A percentile compares a stretch with the other conserved stretches of the same genome.
phyloP scores from a whole-genome alignment of 805 yeast species.

The Metahyphopichia silvanorum region DNA sequence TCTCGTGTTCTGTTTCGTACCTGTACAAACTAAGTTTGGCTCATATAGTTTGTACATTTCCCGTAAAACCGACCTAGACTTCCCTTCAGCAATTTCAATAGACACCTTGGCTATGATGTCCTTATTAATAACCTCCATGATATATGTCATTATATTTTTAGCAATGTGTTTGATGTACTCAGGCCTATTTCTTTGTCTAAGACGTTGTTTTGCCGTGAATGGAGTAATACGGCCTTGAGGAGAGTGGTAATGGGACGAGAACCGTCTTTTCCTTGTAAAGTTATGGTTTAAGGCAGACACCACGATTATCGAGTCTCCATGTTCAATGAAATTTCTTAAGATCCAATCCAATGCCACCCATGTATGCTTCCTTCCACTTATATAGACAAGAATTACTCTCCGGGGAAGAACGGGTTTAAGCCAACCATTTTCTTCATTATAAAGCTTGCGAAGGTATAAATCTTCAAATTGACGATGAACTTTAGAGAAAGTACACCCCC shows the following conservation, averaged over 20 bases:
- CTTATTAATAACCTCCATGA: constrained; percentile 45
- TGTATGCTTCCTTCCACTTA: constrained; percentile 70
- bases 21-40: constrained; percentile 56
- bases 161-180: constrained; percentile 45
- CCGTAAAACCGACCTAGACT: constrained; percentile 51
- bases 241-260: constrained; percentile 5
- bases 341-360: constrained; percentile 83
- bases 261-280: constrained; percentile 6
- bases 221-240: constrained; percentile 16
- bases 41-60: constrained; percentile 60
- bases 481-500: constrained; percentile 43
- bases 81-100: constrained; percentile 60
- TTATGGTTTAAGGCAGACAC: constrained; percentile 46
- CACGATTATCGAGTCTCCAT: constrained; percentile 67
- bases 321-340: constrained; percentile 48
- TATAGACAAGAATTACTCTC: constrained; percentile 58
- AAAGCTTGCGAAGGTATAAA: constrained; percentile 38
- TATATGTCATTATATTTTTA: constrained; percentile 51
- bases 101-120: constrained; percentile 47
- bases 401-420: constrained; percentile 43
- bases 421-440: constrained; percentile 13
- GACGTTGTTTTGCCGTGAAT: constrained; percentile 27
- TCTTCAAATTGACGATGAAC: constrained; percentile 47
- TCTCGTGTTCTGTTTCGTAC: constrained; percentile 46
- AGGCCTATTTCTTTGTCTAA: constrained; percentile 41